A percentile compares a stretch with the other conserved stretches of the same genome.
These are phyloP conservation scores for Mangifera indica DNA, from an alignment of 345 rosid species.

Conservation along the genomic window DNA sequence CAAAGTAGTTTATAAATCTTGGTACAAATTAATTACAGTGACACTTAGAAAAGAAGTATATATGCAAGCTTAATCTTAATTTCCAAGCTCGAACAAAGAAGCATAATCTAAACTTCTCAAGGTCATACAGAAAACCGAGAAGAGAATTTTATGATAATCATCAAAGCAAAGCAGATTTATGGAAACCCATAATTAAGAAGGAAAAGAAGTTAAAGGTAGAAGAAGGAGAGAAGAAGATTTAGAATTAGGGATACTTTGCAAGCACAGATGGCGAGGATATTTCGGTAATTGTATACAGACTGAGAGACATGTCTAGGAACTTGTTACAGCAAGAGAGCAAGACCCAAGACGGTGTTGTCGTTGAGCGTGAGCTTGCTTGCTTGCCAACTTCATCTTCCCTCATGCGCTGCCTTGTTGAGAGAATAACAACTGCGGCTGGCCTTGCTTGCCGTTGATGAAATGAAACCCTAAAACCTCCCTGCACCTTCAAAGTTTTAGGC, in stretches of 20 bases:
- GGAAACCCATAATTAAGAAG: neutral
- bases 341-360: slow-evolving; percentile 62
- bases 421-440: neutral
- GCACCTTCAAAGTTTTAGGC: neutral
- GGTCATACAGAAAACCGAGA: too few relatives aligned
- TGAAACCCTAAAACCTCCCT: slow-evolving; percentile 31
- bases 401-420: slow-evolving; percentile 21
- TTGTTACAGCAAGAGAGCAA: slow-evolving; percentile 56
- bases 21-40: too few relatives aligned
- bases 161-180: too few relatives aligned
- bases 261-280: slow-evolving; percentile 25
- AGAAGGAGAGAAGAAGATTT: neutral
- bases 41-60: too few relatives aligned
- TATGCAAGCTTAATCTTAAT: too few relatives aligned
- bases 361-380: slow-evolving; percentile 20
- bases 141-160: too few relatives aligned
- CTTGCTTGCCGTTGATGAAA: neutral
- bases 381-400: slow-evolving; percentile 2
- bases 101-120: too few relatives aligned
- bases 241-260: neutral
- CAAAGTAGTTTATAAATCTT: too few relatives aligned
- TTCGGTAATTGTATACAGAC: slow-evolving; percentile 20
- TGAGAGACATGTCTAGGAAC: slow-evolving; percentile 63
- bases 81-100: too few relatives aligned
- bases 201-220: neutral